Percentiles rank a stretch among this genome's conserved stretches.
Conservation (phyloP, 139 green algal genomes). For the Pseudopediastrum boryanum region DNA sequence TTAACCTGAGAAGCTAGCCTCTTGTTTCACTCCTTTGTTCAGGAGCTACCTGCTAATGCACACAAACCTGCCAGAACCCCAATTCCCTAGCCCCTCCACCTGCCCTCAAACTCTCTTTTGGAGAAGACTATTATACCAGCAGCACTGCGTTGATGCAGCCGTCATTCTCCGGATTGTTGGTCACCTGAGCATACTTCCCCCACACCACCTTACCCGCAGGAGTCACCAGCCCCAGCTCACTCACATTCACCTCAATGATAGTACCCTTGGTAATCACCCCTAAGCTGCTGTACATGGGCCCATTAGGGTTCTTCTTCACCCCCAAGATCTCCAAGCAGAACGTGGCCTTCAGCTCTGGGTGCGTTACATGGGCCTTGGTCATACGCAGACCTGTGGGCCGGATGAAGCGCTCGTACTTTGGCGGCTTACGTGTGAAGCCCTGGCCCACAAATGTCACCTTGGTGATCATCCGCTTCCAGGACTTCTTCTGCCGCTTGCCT, state of each 20-base stretch:
- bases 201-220: conserved; percentile 99
- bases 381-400: conserved; percentile 95
- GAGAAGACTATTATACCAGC: conserved; percentile 87
- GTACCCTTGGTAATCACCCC: conserved; percentile 97
- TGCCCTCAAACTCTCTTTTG: too few species aligned
- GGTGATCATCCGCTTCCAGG: conserved; percentile 99
- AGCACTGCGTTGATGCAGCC: conserved; percentile 99
- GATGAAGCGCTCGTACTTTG: conserved; percentile 99
- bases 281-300: conserved; percentile 92
- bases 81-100: too few species aligned
- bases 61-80: too few species aligned
- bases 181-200: conserved; percentile 97
- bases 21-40: too few species aligned
- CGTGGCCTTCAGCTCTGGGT: conserved; percentile 98
- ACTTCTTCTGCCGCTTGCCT: conserved; percentile 93
- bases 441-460: conserved; percentile 98
- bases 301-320: conserved; percentile 99
- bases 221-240: conserved; percentile 97
- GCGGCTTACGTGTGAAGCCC: conserved; percentile 98
- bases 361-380: conserved; percentile 98
- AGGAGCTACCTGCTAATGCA: too few species aligned
- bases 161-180: conserved; percentile 98
- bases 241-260: conserved; percentile 98
- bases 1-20: too few species aligned
- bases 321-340: conserved; percentile 98